phyloP scores from a whole-genome alignment of 2,329 filamentous ascomycete species.

The Colletotrichum falcatum region DNA sequence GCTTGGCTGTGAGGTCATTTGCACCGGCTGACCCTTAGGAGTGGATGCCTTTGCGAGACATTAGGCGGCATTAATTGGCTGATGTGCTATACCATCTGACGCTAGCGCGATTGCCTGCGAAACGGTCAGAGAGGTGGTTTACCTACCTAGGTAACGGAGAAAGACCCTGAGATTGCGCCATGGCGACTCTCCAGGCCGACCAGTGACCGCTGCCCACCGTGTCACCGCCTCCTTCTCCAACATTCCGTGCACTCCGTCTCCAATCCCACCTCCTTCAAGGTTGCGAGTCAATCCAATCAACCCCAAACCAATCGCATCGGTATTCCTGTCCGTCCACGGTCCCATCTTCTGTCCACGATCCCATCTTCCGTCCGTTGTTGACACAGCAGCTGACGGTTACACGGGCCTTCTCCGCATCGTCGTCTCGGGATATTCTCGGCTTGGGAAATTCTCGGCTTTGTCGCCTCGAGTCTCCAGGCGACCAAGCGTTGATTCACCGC shows the following conservation, averaged over 20 bases:
- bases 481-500: background rate
- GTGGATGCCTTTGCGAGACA: slow-evolving; percentile 27
- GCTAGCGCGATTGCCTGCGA: slow-evolving; percentile 28
- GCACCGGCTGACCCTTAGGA: slow-evolving; percentile 29
- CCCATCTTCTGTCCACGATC: background rate
- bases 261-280: slow-evolving; percentile 15
- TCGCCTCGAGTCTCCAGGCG: too few relatives aligned
- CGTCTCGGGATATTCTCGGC: slow-evolving; percentile 4
- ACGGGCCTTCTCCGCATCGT: background rate
- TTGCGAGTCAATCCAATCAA: slow-evolving; percentile 7
- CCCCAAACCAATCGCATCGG: background rate
- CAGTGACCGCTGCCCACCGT: background rate
- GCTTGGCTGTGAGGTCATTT: slow-evolving; percentile 40
- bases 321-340: background rate
- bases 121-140: slow-evolving; percentile 31
- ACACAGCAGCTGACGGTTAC: background rate
- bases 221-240: background rate
- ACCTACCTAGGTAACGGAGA: background rate
- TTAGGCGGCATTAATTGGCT: slow-evolving; percentile 24
- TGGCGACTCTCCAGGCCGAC: background rate
- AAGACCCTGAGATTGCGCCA: slow-evolving; percentile 39
- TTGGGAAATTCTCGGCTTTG: background rate
- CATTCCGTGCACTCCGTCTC: background rate
- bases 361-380: background rate
- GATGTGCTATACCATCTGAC: background rate